Evolutionary conservation across 495 filamentous ascomycete species (phyloP).

Genomic region (Daldinia grandis): DNA sequence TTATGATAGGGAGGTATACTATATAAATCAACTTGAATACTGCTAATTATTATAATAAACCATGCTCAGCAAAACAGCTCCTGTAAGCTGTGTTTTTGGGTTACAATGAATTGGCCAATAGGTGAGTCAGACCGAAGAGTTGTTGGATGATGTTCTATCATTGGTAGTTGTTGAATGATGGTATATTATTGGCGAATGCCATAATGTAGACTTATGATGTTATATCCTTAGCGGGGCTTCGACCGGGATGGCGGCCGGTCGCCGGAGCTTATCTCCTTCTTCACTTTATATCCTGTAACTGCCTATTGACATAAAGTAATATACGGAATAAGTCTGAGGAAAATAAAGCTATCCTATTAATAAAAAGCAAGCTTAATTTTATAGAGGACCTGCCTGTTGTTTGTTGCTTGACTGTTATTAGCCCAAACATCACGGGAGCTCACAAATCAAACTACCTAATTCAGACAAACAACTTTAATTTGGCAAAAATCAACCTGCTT

Average conservation of each 20-base stretch:
- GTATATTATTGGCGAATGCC: slow-evolving; percentile 1
- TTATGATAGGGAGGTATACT: neutral
- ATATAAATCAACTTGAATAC: neutral
- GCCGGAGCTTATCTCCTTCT: slow-evolving; percentile 10
- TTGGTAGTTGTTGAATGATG: slow-evolving; percentile 17
- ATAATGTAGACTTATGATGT: slow-evolving; percentile 4
- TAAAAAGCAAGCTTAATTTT: too few species aligned
- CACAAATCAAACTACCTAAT: neutral
- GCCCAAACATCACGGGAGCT: neutral
- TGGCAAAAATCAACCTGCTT: neutral
- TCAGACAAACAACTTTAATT: neutral
- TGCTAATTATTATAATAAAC: neutral
- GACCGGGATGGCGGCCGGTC: slow-evolving; percentile 21
- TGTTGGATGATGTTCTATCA: slow-evolving; percentile 8
- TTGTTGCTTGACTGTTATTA: neutral
- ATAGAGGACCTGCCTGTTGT: too few species aligned
- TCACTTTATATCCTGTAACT: neutral
- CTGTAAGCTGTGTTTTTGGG: neutral
- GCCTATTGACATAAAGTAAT: neutral
- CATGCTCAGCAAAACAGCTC: neutral
- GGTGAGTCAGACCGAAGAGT: slow-evolving; percentile 32
- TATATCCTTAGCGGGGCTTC: slow-evolving; percentile 13
- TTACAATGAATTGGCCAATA: slow-evolving; percentile 16
- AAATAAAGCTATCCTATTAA: too few species aligned
- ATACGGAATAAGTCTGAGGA: too few species aligned